Conservation (phyloP, 148 eudicot genomes). For the Vaccinium macrocarpon region DNA sequence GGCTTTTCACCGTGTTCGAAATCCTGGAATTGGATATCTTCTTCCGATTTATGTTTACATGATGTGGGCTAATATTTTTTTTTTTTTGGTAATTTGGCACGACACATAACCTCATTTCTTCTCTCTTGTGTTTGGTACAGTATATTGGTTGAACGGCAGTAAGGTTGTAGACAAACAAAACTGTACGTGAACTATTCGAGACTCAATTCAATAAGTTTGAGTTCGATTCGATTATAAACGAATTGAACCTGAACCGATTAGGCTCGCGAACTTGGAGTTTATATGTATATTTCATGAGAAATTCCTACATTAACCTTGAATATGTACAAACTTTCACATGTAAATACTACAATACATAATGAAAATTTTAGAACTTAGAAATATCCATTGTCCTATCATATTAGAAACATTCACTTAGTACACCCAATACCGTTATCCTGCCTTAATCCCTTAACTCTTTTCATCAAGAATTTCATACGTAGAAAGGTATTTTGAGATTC, state of each 20-base stretch:
- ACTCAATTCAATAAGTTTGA: too few species aligned
- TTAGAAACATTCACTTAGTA: background rate
- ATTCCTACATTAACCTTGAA: too few species aligned
- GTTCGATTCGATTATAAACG: too few species aligned
- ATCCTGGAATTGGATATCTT: background rate
- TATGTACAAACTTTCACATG: too few species aligned
- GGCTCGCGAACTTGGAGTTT: too few species aligned
- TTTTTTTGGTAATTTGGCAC: background rate
- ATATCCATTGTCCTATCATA: background rate
- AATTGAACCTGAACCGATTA: too few species aligned
- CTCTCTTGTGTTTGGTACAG: background rate
- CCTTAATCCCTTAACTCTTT: background rate
- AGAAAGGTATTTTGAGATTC: background rate
- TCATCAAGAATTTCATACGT: background rate
- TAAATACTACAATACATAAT: too few species aligned
- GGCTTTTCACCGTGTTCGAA: background rate
- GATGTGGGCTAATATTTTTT: background rate
- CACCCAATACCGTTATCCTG: background rate
- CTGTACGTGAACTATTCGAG: too few species aligned
- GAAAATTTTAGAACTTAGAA: too few species aligned
- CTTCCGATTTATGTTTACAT: background rate
- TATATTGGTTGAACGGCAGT: background rate
- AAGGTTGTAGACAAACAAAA: too few species aligned
- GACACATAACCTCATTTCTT: background rate
- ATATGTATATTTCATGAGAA: too few species aligned